Evolutionary conservation across 768 basidiomycete species (phyloP), one percentile per base, ranked within the genome.

Genomic region (Leucosporidium scottii): DNA sequence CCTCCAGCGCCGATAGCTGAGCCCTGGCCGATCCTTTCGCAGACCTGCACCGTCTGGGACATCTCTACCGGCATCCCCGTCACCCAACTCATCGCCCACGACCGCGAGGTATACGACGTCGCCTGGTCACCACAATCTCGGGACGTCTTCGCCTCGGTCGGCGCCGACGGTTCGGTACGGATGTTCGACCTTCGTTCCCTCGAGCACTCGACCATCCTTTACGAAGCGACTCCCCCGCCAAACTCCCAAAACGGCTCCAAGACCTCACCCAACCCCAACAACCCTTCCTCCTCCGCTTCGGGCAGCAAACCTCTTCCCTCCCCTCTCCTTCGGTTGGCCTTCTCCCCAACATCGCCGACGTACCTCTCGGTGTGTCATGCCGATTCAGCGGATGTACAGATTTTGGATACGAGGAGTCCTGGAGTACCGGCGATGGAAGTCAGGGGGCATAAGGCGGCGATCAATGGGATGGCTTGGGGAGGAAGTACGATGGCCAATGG

Each of bases 341-440:
- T 94, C 81, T 92, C 91, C 75, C 93, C 93, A 0, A 84, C 86
- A 10, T 88, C 90, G 78, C 88, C 92, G 21, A 93, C 96, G 74
- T 96, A 94, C 78, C 90, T 99, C 85, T 90, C 92, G 18, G 94
- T 93, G 3, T 96, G 97, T 79, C 94, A 97, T 75, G 88, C 91
- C 83, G 93, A 96, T 75, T 90, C 90, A 59, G 78, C 83, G 25
- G 89, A 93, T 74, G 83, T 96, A 5, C 90, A 96, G 77, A 90
- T 99, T 31, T 81, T 99, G 69, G 96, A 99, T 75, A 97, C 97
- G 90, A 85, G 96, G 61, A 90, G 87, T 78, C 96, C 96, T 2
- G 96, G 96, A 3, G 87, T 90, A 69, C 93, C 96, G 0, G 93
- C 97, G 23, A 88, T 93, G 75, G 93, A 98, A 78, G 81, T 97